Conservation (phyloP, 2,329 filamentous ascomycete species). For the Arthrobotrys sphaeroides region DNA sequence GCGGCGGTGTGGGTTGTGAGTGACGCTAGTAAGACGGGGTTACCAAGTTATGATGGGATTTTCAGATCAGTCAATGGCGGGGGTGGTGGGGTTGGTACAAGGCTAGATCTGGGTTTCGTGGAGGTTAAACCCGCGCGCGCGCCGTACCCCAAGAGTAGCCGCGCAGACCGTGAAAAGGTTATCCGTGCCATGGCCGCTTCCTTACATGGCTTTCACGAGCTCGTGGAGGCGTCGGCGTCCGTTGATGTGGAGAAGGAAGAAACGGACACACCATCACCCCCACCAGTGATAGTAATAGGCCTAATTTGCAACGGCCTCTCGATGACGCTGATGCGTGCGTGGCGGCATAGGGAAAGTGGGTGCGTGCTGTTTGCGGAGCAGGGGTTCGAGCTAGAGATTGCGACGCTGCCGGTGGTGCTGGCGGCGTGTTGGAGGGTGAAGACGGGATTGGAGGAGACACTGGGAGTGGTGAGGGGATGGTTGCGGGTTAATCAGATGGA, state of each 20-base stretch:
- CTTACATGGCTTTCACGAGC: background rate
- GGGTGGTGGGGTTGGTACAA: background rate
- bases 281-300: constrained; percentile 6
- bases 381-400: background rate
- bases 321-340: constrained; percentile 2
- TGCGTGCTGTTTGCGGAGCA: constrained; percentile 6
- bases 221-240: background rate
- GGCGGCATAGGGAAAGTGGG: constrained; percentile 3
- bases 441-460: background rate
- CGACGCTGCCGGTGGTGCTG: background rate
- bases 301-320: constrained; percentile 1
- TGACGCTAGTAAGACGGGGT: background rate
- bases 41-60: constrained; percentile 2
- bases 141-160: constrained; percentile 1
- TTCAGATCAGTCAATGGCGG: background rate
- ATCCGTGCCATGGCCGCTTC: constrained; percentile 5
- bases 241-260: background rate
- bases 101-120: background rate
- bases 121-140: background rate
- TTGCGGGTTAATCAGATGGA: background rate
- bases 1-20: constrained; percentile 1
- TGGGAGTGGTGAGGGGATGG: background rate
- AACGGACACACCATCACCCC: background rate
- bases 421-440: constrained; percentile 3
- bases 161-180: constrained; percentile 4